Evolutionary conservation across 2,329 filamentous ascomycete genomes (phyloP).

Genomic region (Colletotrichum zoysiae): DNA sequence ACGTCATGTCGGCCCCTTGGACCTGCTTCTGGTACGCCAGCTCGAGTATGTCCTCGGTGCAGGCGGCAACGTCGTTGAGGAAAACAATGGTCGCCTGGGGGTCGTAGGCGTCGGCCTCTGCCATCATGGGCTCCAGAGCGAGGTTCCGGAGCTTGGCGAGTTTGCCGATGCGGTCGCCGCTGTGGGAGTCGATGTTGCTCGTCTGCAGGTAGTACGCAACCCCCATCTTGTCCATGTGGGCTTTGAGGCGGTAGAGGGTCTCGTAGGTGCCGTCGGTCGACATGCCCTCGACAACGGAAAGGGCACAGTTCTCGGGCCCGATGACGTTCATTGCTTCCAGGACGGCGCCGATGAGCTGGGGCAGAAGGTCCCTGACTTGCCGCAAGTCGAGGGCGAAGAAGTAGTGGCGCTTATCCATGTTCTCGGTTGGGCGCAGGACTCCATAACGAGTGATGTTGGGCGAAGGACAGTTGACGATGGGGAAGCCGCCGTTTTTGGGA

Average conservation of each 20-base stretch:
- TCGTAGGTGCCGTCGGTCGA: constrained; percentile 67
- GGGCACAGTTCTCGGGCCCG: constrained; percentile 61
- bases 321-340: constrained; percentile 63
- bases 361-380: constrained; percentile 59
- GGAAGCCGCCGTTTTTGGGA: constrained; percentile 35
- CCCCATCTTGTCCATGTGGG: constrained; percentile 54
- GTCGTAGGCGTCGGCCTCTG: constrained; percentile 44
- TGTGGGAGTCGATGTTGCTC: constrained; percentile 58
- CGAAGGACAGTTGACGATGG: constrained; percentile 50
- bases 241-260: constrained; percentile 58
- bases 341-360: constrained; percentile 64
- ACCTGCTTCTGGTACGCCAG: constrained; percentile 58
- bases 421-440: constrained; percentile 27
- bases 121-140: constrained; percentile 61
- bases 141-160: constrained; percentile 66
- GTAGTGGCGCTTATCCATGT: constrained; percentile 48
- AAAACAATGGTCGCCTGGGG: constrained; percentile 60
- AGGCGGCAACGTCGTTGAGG: constrained; percentile 66
- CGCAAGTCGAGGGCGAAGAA: constrained; percentile 68
- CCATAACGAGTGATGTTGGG: constrained; percentile 36
- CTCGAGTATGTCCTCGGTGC: constrained; percentile 65
- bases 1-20: constrained; percentile 68
- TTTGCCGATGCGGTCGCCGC: constrained; percentile 58
- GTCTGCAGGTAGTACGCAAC: constrained; percentile 57
- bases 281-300: constrained; percentile 69